Conservation (phyloP, 352 stramenopile species). For the Aphanomyces cochlioides region DNA sequence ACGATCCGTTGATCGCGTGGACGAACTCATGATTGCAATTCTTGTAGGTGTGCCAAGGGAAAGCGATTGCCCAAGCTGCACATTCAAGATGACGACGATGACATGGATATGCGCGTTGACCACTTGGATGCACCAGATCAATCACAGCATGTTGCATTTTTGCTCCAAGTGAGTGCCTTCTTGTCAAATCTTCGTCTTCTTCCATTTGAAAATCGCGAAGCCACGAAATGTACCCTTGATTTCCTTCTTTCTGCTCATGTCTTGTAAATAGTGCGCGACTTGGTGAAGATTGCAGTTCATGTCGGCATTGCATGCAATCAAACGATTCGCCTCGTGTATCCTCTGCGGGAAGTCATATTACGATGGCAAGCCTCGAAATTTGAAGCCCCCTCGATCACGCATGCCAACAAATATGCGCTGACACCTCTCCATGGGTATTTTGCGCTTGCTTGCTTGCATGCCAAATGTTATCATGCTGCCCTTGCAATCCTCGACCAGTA, state of each 20-base stretch:
- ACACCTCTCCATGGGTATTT: conserved; percentile 68
- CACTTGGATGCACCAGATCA: neutral
- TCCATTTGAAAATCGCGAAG: neutral
- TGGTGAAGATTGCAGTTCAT: conserved; percentile 12
- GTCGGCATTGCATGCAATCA: neutral
- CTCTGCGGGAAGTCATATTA: conserved; percentile 60
- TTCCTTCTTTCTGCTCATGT: neutral
- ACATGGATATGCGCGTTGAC: conserved; percentile 5
- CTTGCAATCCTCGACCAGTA: conserved; percentile 66
- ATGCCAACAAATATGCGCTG: conserved; percentile 46
- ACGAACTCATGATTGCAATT: neutral
- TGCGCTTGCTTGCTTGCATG: conserved; percentile 73
- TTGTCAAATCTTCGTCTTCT: neutral
- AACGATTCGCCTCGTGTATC: conserved; percentile 32
- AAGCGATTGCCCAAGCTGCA: conserved; percentile 4
- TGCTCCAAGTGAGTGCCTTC: conserved; percentile 1
- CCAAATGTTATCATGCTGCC: conserved; percentile 75
- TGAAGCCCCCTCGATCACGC: conserved; percentile 28
- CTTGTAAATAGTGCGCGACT: conserved; percentile 7
- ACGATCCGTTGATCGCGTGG: neutral
- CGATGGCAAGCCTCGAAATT: conserved; percentile 41
- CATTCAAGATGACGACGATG: conserved; percentile 6
- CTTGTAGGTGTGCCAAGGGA: conserved; percentile 8
- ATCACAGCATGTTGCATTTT: neutral
- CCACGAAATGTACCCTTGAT: neutral